phyloP scores from a whole-genome alignment of 2,329 filamentous ascomycete genomes.

The Botrytis galanthina region DNA sequence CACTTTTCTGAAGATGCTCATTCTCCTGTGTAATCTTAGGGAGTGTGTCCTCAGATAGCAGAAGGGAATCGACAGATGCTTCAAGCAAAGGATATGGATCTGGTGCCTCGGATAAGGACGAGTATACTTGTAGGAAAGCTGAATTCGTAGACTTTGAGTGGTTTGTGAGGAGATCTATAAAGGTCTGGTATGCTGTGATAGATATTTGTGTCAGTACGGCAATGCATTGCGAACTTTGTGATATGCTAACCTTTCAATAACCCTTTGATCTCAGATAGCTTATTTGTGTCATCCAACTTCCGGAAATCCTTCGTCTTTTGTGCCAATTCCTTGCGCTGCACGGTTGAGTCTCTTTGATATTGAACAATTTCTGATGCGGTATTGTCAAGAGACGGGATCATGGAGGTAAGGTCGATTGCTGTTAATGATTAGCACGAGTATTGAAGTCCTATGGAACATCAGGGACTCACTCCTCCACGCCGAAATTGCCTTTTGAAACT shows the following conservation, averaged over 20 bases:
- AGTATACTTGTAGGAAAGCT: slow-evolving; percentile 89
- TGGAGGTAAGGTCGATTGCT: slow-evolving; percentile 84
- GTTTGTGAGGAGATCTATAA: slow-evolving; percentile 94
- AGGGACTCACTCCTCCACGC: slow-evolving; percentile 80
- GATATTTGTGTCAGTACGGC: not conserved
- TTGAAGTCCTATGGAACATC: slow-evolving; percentile 9
- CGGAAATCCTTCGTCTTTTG: slow-evolving; percentile 98
- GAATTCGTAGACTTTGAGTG: slow-evolving; percentile 94
- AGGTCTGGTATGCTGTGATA: slow-evolving; percentile 80
- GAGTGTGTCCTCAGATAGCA: slow-evolving; percentile 86
- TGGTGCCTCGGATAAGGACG: slow-evolving; percentile 88
- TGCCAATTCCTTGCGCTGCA: slow-evolving; percentile 95
- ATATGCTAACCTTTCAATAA: slow-evolving; percentile 70
- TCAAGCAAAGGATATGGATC: slow-evolving; percentile 96
- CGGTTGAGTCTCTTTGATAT: slow-evolving; percentile 91
- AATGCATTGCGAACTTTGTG: not conserved
- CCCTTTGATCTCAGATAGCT: slow-evolving; percentile 83
- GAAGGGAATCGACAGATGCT: slow-evolving; percentile 90
- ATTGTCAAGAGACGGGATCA: slow-evolving; percentile 83
- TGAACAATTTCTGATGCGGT: slow-evolving; percentile 93
- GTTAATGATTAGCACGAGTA: slow-evolving; percentile 24
- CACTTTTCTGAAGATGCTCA: slow-evolving; percentile 75
- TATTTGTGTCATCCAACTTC: slow-evolving; percentile 85
- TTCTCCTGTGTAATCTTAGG: slow-evolving; percentile 90
- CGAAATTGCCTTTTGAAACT: slow-evolving; percentile 93